These are phyloP conservation scores for Globisporangium alternatum DNA, from an alignment of 352 stramenopile species.

Conservation along the genomic window DNA sequence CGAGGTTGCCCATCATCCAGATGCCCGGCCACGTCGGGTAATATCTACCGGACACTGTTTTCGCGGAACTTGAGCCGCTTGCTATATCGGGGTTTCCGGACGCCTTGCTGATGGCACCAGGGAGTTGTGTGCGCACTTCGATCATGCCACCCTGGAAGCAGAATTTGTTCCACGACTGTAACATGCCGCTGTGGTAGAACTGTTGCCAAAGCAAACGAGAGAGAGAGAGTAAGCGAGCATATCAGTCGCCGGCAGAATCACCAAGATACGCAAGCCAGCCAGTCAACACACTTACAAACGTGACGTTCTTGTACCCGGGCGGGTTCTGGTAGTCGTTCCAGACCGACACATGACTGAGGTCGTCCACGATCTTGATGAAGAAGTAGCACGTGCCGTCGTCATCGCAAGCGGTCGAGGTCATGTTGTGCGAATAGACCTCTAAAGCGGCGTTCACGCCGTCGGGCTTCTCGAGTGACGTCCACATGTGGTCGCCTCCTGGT, in stretches of 20 bases:
- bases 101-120: constrained; percentile 58
- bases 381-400: constrained; percentile 43
- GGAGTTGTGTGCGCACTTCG: constrained; percentile 52
- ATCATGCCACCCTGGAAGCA: no score
- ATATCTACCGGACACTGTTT: constrained; percentile 17
- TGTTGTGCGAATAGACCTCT: constrained; percentile 62
- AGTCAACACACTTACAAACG: constrained; percentile 49
- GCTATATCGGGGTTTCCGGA: constrained; percentile 51
- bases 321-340: constrained; percentile 66
- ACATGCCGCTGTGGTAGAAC: constrained; percentile 19
- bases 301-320: constrained; percentile 44
- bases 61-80: constrained; percentile 65
- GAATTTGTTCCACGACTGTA: no score
- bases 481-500: constrained; percentile 56
- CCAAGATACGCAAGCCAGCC: neutral
- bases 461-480: constrained; percentile 64
- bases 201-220: no score
- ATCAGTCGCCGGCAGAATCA: constrained; percentile 1
- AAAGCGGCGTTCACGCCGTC: constrained; percentile 59
- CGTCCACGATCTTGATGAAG: constrained; percentile 48
- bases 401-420: constrained; percentile 48
- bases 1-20: no score
- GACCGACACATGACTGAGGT: constrained; percentile 49
- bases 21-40: no score
- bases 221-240: neutral